A percentile compares a stretch with the other conserved stretches of the same genome.
phyloP scores from a whole-genome alignment of 345 rosid species.

The Hibiscus syriacus region DNA sequence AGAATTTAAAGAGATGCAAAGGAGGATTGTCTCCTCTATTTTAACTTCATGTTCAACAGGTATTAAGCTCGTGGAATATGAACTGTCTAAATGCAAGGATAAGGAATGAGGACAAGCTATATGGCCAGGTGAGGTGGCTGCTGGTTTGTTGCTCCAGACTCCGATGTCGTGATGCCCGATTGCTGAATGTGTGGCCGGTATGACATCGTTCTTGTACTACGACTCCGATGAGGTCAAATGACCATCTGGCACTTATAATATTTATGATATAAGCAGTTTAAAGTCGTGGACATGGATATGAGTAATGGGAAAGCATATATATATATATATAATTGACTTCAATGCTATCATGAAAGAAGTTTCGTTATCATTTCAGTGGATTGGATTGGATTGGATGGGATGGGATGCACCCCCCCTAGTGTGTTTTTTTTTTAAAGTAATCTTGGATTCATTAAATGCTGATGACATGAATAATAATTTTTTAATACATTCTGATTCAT shows the following conservation, averaged over 20 bases:
- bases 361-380: not conserved
- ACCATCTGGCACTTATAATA: not conserved
- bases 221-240: not conserved
- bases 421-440: too few relatives aligned
- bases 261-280: conserved; percentile 2
- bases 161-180: not conserved
- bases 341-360: not conserved
- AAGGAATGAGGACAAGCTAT: conserved; percentile 5
- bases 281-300: not conserved
- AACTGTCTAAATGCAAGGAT: conserved; percentile 15
- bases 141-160: not conserved
- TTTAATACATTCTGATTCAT: too few relatives aligned
- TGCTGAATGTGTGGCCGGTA: not conserved
- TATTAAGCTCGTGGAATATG: conserved; percentile 42
- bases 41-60: conserved; percentile 62
- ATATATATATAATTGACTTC: too few relatives aligned
- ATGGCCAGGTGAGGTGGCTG: not conserved
- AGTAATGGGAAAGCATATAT: not conserved
- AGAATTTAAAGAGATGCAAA: conserved; percentile 50
- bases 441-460: too few relatives aligned
- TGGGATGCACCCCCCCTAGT: too few relatives aligned
- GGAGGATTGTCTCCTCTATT: conserved; percentile 64
- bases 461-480: too few relatives aligned
- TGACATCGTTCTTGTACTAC: not conserved
- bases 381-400: too few relatives aligned